Conservation (phyloP, 2,329 filamentous ascomycete species). For the Ophiostoma ips region DNA sequence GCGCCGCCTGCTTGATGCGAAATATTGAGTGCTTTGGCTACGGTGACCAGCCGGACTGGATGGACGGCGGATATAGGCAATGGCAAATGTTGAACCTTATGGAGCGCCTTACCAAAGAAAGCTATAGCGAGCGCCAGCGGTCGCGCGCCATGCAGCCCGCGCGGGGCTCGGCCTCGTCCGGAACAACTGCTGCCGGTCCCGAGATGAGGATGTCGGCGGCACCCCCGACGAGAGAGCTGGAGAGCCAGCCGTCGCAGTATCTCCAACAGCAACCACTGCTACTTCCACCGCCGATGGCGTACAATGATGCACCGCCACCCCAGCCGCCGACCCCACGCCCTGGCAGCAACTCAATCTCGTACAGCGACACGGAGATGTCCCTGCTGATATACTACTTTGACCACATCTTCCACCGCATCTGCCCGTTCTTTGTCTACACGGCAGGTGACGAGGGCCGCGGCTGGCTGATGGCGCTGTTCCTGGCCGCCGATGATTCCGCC, state of each 20-base stretch:
- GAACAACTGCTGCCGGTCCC: not conserved
- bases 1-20: conserved; percentile 3
- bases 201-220: not conserved
- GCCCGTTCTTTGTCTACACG: conserved; percentile 5
- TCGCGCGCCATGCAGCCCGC: not conserved
- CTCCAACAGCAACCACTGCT: no score
- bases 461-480: conserved; percentile 8
- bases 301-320: no score
- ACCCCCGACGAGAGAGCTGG: no score
- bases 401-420: conserved; percentile 7
- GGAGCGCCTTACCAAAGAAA: conserved; percentile 8
- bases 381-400: conserved; percentile 10
- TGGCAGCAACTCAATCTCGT: not conserved
- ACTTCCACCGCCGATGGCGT: no score
- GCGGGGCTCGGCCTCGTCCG: not conserved
- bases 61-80: conserved; percentile 6
- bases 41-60: conserved; percentile 5
- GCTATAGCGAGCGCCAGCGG: conserved; percentile 8
- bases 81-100: conserved; percentile 3
- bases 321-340: not conserved
- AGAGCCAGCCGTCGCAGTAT: no score
- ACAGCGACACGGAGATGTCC: conserved; percentile 6
- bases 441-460: conserved; percentile 8
- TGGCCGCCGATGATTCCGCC: no score
- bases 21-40: conserved; percentile 7